Percentiles rank a stretch among this genome's conserved stretches.
Conservation (phyloP, 768 basidiomycete species). For the Psilocybe sp. region DNA sequence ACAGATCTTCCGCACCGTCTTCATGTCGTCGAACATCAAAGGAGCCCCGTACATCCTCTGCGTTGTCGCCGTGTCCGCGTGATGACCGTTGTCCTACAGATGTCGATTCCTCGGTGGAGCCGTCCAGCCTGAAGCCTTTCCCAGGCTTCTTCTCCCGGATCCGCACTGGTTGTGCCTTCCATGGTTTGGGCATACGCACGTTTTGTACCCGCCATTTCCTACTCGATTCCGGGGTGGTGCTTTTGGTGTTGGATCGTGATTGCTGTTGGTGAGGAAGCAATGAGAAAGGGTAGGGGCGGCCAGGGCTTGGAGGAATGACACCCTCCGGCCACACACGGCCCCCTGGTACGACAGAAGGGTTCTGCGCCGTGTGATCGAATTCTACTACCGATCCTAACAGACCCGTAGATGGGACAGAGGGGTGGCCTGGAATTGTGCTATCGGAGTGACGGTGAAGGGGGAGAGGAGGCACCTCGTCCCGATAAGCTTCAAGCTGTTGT, state of each 20-base stretch:
- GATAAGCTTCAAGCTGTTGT: neutral
- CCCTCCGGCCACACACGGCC: slow-evolving; percentile 1
- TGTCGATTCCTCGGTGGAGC: neutral
- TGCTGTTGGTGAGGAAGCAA: too few relatives aligned
- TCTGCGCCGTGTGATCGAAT: neutral
- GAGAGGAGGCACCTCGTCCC: neutral
- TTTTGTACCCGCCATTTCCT: too few relatives aligned
- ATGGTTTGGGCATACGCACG: too few relatives aligned
- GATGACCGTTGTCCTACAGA: neutral
- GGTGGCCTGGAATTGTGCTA: neutral
- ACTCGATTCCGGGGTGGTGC: too few relatives aligned
- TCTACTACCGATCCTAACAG: neutral
- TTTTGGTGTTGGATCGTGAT: too few relatives aligned
- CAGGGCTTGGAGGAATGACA: too few relatives aligned
- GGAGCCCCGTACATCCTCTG: neutral
- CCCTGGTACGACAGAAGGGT: neutral
- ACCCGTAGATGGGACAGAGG: neutral
- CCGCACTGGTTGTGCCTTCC: too few relatives aligned
- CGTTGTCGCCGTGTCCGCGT: neutral
- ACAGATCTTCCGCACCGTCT: neutral
- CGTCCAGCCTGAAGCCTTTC: neutral
- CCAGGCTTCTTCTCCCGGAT: too few relatives aligned
- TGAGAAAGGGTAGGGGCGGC: too few relatives aligned
- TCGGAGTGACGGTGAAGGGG: neutral
- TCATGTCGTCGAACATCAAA: neutral